Evolutionary conservation across 2,329 filamentous ascomycete genomes (phyloP).

Genomic region (Fusarium acutatum): DNA sequence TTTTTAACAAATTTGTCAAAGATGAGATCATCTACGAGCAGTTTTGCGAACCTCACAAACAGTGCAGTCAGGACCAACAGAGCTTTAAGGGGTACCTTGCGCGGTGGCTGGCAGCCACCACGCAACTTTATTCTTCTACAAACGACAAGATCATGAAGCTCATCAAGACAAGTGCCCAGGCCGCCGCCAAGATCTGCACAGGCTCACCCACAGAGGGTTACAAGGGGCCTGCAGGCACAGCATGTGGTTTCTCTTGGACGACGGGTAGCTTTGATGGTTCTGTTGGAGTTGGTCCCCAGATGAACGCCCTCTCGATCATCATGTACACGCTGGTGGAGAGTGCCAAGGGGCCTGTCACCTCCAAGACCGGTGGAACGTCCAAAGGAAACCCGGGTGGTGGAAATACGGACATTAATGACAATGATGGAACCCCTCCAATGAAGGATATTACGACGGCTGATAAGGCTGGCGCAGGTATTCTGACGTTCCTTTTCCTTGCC

Average conservation of each 20-base stretch:
- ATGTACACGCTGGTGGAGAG: slow-evolving; percentile 65
- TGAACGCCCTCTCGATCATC: slow-evolving; percentile 71
- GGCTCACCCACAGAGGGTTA: slow-evolving; percentile 54
- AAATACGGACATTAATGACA: slow-evolving; percentile 40
- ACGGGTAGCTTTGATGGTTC: slow-evolving; percentile 64
- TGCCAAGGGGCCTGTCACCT: slow-evolving; percentile 58
- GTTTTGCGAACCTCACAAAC: slow-evolving; percentile 68
- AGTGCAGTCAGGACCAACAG: slow-evolving; percentile 76
- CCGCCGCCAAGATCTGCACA: slow-evolving; percentile 61
- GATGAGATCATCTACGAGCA: slow-evolving; percentile 68
- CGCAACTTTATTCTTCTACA: slow-evolving; percentile 64
- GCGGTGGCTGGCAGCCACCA: slow-evolving; percentile 69
- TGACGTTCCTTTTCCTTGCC: slow-evolving; percentile 60
- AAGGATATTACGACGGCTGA: slow-evolving; percentile 57
- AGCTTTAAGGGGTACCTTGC: slow-evolving; percentile 80
- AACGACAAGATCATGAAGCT: slow-evolving; percentile 59
- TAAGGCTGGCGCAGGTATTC: slow-evolving; percentile 63
- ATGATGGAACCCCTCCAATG: slow-evolving; percentile 36
- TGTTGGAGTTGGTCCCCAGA: slow-evolving; percentile 73
- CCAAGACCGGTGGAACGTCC: slow-evolving; percentile 67
- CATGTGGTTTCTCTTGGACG: slow-evolving; percentile 75
- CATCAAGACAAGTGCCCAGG: slow-evolving; percentile 59
- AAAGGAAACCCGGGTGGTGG: slow-evolving; percentile 60
- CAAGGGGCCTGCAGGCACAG: slow-evolving; percentile 63
- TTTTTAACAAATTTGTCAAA: slow-evolving; percentile 63